A percentile compares a stretch with the other conserved stretches of the same genome.
Conservation (phyloP, 148 eudicot genomes). For the Cornus florida region DNA sequence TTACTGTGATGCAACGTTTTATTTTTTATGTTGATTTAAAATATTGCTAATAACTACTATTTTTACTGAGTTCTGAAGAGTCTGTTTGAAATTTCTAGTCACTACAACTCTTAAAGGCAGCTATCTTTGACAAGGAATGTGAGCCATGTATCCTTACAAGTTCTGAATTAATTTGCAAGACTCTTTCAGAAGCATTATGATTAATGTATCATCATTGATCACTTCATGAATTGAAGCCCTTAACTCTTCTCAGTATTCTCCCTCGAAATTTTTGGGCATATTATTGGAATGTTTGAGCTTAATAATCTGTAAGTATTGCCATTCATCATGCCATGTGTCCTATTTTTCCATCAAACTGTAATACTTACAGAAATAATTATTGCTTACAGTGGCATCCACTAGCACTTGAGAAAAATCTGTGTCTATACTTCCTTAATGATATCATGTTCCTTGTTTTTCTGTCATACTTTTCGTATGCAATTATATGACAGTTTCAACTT, state of each 20-base stretch:
- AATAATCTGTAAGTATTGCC: slow-evolving; percentile 86
- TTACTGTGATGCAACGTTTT: not conserved
- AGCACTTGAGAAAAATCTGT: slow-evolving; percentile 7
- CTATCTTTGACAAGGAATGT: slow-evolving; percentile 82
- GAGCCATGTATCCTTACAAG: slow-evolving; percentile 79
- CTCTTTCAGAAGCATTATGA: not conserved
- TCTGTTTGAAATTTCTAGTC: slow-evolving; percentile 54
- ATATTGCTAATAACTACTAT: not conserved
- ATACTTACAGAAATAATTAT: not conserved
- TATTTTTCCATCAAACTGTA: slow-evolving; percentile 3
- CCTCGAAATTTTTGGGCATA: slow-evolving; percentile 81
- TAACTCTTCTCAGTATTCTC: slow-evolving; percentile 75
- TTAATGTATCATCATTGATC: not conserved
- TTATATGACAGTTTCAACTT: slow-evolving; percentile 5
- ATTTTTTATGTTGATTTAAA: not conserved
- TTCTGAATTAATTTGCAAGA: slow-evolving; percentile 5
- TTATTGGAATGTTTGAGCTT: slow-evolving; percentile 97
- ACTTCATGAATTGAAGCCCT: slow-evolving; percentile 32
- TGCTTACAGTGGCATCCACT: slow-evolving; percentile 4
- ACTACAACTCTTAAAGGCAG: slow-evolving; percentile 77
- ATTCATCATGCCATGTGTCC: not conserved
- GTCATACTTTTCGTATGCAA: not conserved
- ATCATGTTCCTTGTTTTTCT: not conserved
- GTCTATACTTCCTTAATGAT: not conserved
- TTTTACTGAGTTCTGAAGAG: slow-evolving; percentile 1